Evolutionary conservation across 495 filamentous ascomycete genomes (phyloP).

Genomic region (Physcia stellaris): DNA sequence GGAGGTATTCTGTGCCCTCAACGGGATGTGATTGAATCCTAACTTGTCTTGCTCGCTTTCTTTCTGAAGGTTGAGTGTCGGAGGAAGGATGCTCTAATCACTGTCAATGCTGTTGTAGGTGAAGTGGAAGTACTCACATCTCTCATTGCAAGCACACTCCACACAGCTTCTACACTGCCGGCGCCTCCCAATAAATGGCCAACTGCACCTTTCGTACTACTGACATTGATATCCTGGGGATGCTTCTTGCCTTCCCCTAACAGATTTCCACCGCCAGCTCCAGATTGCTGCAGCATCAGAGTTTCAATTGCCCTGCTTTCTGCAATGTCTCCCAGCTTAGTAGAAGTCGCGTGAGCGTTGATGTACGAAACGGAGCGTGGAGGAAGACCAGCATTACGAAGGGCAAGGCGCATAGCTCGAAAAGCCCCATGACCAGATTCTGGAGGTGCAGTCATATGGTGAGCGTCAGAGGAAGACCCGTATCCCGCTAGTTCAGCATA

Average conservation of each 20-base stretch:
- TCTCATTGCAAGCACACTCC: constrained; percentile 62
- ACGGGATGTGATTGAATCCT: constrained; percentile 76
- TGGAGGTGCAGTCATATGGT: constrained; percentile 84
- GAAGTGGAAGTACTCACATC: constrained; percentile 41
- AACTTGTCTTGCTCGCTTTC: constrained; percentile 40
- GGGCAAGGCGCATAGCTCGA: constrained; percentile 71
- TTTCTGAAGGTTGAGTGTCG: constrained; percentile 82
- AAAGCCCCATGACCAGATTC: constrained; percentile 68
- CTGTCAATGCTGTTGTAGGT: neutral
- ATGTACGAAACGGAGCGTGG: constrained; percentile 75
- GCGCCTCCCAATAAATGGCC: constrained; percentile 88
- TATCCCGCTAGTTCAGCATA: constrained; percentile 88
- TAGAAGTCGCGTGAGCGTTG: constrained; percentile 91
- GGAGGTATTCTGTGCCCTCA: constrained; percentile 48
- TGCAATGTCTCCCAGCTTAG: constrained; percentile 69
- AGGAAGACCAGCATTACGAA: constrained; percentile 55
- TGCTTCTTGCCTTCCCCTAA: constrained; percentile 47
- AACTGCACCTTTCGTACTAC: constrained; percentile 85
- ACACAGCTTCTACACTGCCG: constrained; percentile 77
- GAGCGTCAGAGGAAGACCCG: constrained; percentile 72
- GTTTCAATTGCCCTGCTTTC: constrained; percentile 74
- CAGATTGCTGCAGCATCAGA: constrained; percentile 51
- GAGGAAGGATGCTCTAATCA: constrained; percentile 60
- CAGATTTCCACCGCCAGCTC: too few species aligned
- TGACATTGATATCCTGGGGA: constrained; percentile 63